Percentiles rank a stretch among this genome's conserved stretches.
Evolutionary conservation across 805 yeast genomes (phyloP).

Genomic region (Candida sphagnicola): DNA sequence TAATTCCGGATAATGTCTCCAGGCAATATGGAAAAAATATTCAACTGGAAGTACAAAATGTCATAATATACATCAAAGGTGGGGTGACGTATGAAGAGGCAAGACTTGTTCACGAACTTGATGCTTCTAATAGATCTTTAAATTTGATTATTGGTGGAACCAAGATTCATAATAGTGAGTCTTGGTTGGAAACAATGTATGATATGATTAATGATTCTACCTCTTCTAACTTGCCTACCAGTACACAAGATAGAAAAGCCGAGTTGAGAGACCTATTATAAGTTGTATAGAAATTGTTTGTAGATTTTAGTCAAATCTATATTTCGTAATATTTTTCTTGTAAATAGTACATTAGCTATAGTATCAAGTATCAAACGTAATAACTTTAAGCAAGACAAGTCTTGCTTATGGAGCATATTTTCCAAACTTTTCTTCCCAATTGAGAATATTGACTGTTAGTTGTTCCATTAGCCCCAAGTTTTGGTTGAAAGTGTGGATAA

Average conservation of each 20-base stretch:
- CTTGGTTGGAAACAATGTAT: conserved; percentile 31
- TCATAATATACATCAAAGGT: conserved; percentile 74
- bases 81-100: conserved; percentile 95
- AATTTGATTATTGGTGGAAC: conserved; percentile 79
- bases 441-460: conserved; percentile 63
- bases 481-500: conserved; percentile 48
- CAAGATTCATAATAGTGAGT: conserved; percentile 27
- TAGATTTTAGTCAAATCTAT: too few relatives aligned
- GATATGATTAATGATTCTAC: conserved; percentile 22
- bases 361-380: background rate
- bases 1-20: conserved; percentile 35
- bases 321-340: too few relatives aligned
- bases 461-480: conserved; percentile 66
- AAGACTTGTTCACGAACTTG: conserved; percentile 67
- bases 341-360: background rate
- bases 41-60: conserved; percentile 48
- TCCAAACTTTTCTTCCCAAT: conserved; percentile 78
- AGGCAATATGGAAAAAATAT: conserved; percentile 20
- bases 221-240: background rate
- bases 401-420: conserved; percentile 36
- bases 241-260: conserved; percentile 23
- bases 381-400: background rate
- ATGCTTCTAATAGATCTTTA: conserved; percentile 45
- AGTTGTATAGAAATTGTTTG: too few relatives aligned
- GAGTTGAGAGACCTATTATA: conserved; percentile 33